Base-by-base conservation (phyloP, 2,329 filamentous ascomycete species). In the Blumeriella jaapii region DNA sequence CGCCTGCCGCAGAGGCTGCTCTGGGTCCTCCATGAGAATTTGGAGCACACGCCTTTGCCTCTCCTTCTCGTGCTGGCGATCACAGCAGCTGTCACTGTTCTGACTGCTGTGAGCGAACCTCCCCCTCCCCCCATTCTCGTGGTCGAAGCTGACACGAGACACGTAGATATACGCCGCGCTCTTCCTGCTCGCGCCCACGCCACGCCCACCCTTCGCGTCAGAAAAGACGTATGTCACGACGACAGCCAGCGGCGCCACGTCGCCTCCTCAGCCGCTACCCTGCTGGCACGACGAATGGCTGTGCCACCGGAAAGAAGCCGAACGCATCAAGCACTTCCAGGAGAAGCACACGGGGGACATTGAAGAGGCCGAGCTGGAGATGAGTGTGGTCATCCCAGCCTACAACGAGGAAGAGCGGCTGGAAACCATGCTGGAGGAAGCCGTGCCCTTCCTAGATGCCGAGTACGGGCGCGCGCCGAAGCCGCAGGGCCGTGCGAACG, bases 371-470 rank as follows among this genome's bases (percentile, higher is more conserved):
- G 77, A 87, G 43, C 61, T 95, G n/a, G 82, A 81, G 55, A 76
- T 98, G 65, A 91, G 82, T 35, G 77, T 96, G 6, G 85, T 98
- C 0, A 79, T 98, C 27, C 91, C 91, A 0, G 91, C 91, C 7
- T 98, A 86, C 68, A 98, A 98, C 49, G 91, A 98, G 55, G 80
- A 89, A 56, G 69, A 82, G 39, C 77, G 91, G 18, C 69, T 98
- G 29, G 68, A 75, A 9, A 80, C 78, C 8, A 94, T 94, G 62
- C 68, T 98, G 9, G 78, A 93, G 53, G 91, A 98, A 60, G 86
- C 91, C 1, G 80, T 96, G 16, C 76, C 75, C 31, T 94, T 87
- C 56, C 69, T 98, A 7, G 82, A 94, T 57, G 62, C 67, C 31
- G 71, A 78, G 45, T 89, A 93, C 54, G 83, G 83, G 9, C 62